phyloP scores from a whole-genome alignment of 2,329 filamentous ascomycete species.

The Westerdykella sp. region DNA sequence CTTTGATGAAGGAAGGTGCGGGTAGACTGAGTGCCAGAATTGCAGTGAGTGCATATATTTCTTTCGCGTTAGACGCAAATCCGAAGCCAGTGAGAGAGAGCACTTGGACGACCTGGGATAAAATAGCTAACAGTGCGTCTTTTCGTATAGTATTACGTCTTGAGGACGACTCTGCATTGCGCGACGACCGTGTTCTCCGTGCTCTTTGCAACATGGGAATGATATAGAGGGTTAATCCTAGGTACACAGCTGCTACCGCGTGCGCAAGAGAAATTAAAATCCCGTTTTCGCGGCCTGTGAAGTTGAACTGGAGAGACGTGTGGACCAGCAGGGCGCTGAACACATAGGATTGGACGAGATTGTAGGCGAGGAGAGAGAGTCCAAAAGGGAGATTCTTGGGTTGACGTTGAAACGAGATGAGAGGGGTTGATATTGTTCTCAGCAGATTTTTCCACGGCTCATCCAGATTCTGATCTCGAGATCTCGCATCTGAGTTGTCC shows the following conservation, averaged over 20 bases:
- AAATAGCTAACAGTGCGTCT: background rate
- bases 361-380: slow-evolving; percentile 4
- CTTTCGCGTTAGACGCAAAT: background rate
- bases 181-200: background rate
- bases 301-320: slow-evolving; percentile 5
- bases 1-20: slow-evolving; percentile 6
- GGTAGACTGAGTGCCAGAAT: slow-evolving; percentile 5
- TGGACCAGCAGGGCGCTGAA: slow-evolving; percentile 7
- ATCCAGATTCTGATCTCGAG: background rate
- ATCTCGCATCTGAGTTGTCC: background rate
- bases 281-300: slow-evolving; percentile 7
- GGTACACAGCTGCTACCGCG: slow-evolving; percentile 3
- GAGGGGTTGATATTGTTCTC: no score
- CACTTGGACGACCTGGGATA: slow-evolving; percentile 3
- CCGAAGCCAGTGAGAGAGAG: slow-evolving; percentile 1
- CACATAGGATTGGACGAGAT: slow-evolving; percentile 9
- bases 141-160: background rate
- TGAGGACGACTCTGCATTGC: background rate
- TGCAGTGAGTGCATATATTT: slow-evolving; percentile 3
- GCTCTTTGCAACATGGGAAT: background rate
- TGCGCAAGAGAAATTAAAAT: slow-evolving; percentile 9
- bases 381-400: slow-evolving; percentile 1
- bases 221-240: slow-evolving; percentile 2
- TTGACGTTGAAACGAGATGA: background rate
- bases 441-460: background rate